Base-by-base conservation (phyloP, 768 basidiomycete species). In the Tricholoma bakamatsutake region DNA sequence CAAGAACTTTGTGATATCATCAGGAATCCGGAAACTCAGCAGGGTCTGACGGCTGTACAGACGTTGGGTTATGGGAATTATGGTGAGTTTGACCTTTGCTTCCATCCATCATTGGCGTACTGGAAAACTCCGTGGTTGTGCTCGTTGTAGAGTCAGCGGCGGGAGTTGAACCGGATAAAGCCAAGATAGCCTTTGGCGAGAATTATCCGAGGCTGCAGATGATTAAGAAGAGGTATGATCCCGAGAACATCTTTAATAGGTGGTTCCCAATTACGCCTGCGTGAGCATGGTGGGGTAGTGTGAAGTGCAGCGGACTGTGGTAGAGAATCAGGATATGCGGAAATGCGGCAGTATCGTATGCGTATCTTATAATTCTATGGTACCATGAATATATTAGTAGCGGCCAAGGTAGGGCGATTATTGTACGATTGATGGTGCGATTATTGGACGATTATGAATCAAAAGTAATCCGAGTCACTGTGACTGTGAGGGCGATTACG, bases 51-150 rank as follows among this genome's bases (percentile, higher is more conserved):
- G 8, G 62, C 68, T n/a, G 24, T 17, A 6, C 39, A 37, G 43
- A 66, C 62, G 15, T 40, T 69, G 30, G 77, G 73, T 6, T 80
- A 80, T 55, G 72, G 69, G n/a, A 82, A 82, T 61, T 80, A 79
- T 58, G 76, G 80, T 77, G 53, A 30, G 67, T 55, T 47, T 49
- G 5, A 15, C 13, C 5, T 15, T 15, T 37, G 11, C 12, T 24
- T 50, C 33, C 4, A 10, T 39, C 34, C 13, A 2, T 24, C 10
- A 11, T 12, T 43, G 17, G 17, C 3, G 12, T 13, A 4, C 24
- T 49, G 21, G 21, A 24, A 24, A n/a, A n/a, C 6, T 13, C 15
- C 13, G 2, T 37, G 17, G 3, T n/a, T 17, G 10, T 50, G 12
- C 10, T 6, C 2, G n/a, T 15, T 35, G 17, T 39, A 62, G 56